phyloP scores from a whole-genome alignment of 495 filamentous ascomycete genomes.

The Hyaloscypha finlandica region DNA sequence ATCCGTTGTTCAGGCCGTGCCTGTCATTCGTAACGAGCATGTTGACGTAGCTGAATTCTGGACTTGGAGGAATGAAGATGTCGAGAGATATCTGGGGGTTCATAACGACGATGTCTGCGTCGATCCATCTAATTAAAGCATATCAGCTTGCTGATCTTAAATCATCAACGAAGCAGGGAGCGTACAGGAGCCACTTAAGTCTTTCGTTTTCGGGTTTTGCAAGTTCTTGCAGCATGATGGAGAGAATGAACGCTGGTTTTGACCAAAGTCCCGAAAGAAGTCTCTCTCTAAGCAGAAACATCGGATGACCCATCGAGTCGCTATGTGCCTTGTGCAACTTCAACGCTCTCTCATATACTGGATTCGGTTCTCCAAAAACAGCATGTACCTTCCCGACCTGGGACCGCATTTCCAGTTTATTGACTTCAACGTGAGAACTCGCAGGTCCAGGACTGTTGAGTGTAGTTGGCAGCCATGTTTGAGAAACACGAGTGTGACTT shows the following conservation, averaged over 20 bases:
- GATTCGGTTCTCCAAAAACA: background rate
- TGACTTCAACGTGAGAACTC: too few relatives aligned
- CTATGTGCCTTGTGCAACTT: background rate
- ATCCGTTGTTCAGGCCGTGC: constrained; percentile 58
- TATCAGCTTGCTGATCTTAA: background rate
- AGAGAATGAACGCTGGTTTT: background rate
- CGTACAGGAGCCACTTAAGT: background rate
- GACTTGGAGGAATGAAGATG: constrained; percentile 49
- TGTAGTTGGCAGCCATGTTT: too few relatives aligned
- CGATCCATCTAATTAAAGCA: constrained; percentile 45
- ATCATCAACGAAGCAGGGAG: background rate
- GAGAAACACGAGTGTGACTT: too few relatives aligned
- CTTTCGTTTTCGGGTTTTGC: background rate
- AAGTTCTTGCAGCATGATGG: background rate
- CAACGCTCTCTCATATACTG: background rate
- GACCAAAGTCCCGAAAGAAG: background rate
- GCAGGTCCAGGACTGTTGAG: too few relatives aligned
- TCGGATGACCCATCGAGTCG: background rate
- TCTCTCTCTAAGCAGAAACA: background rate
- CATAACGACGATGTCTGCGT: constrained; percentile 53
- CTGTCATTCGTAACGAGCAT: constrained; percentile 51
- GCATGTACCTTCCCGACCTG: background rate
- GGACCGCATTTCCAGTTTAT: too few relatives aligned
- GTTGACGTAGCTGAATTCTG: constrained; percentile 45
- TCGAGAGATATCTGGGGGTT: constrained; percentile 55